Base-by-base conservation (phyloP, 1,139 yeast species). In the Blastobotrys proliferans region DNA sequence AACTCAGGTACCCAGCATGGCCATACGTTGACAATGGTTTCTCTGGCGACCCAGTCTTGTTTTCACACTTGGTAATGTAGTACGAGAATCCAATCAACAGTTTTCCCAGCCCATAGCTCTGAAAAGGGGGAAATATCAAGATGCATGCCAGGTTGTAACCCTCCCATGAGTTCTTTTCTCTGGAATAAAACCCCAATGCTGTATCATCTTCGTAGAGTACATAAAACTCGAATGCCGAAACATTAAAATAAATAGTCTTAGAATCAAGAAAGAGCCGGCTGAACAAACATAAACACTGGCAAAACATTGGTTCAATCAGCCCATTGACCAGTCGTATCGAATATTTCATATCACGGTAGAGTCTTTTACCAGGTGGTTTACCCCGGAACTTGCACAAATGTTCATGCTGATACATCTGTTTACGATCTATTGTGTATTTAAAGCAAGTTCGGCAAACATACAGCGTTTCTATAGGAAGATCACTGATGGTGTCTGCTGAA, bases 221-320 rank as follows among this genome's bases (percentile, higher is more conserved):
- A 61, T 81, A 92, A 60, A 87, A 87, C 48, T 86, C 90, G 62
- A 84, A 92, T 43, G 76, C 74, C 34, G 83, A 90, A 6, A 87
- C 77, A 37, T 81, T 76, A 62, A 83, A 92, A 60, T 81, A 87
- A 25, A 90, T 83, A 0, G 95, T 84, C 62, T 92, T 92, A 61
- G 86, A 88, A 52, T 88, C 96, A n/a, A 92, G 72, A 56, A 86
- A 92, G 32, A 92, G 72, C 62, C 88, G 87, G 1, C 95, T 94
- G 63, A 90, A 83, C 4, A 92, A 68, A 45, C 94, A 81, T 50
- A 92, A 64, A 53, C 86, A 81, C 57, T 90, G 97, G 51, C 95
- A 79, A 51, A 81, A 87, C 21, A 87, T 61, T 44, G 73, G 55
- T 19, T 52, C 47, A 35, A 43, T 20, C 17, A 33, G 21, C 1